Percentiles rank a stretch among this genome's conserved stretches.
Conservation (phyloP, 2,329 filamentous ascomycete genomes). For the Penicillium italicum region DNA sequence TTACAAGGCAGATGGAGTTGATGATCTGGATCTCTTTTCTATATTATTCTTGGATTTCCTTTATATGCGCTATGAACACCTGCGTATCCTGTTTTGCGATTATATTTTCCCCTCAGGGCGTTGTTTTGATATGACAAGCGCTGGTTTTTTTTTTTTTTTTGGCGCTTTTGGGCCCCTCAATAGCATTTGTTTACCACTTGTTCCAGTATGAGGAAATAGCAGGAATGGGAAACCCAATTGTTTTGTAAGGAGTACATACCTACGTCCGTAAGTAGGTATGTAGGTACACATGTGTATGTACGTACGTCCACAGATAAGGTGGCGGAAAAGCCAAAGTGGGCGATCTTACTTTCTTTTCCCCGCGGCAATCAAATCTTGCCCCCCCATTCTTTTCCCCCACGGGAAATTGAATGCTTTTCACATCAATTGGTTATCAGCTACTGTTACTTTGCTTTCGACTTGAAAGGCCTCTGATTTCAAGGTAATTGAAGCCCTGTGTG, state of each 20-base stretch:
- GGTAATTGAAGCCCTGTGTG: neutral
- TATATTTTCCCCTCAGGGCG: conserved; percentile 12
- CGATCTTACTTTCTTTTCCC: conserved; percentile 16
- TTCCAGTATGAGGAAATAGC: conserved; percentile 2
- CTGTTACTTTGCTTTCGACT: neutral
- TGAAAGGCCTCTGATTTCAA: neutral
- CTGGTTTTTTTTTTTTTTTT: conserved; percentile 8
- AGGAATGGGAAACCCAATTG: neutral
- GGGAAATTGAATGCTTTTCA: neutral
- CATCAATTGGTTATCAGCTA: neutral
- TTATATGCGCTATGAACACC: conserved; percentile 3
- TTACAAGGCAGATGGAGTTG: conserved; percentile 27
- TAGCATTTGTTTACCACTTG: conserved; percentile 20
- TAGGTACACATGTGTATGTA: no score
- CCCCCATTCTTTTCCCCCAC: conserved; percentile 1
- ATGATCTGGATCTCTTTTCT: conserved; percentile 18
- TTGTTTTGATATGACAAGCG: conserved; percentile 15
- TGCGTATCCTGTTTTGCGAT: conserved; percentile 7
- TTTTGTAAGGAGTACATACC: neutral
- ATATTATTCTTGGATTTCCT: conserved; percentile 9
- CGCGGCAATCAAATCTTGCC: conserved; percentile 15
- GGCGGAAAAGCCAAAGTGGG: conserved; percentile 16
- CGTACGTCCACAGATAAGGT: neutral
- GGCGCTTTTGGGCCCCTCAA: conserved; percentile 11
- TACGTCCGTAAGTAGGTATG: no score